phyloP scores from a whole-genome alignment of 1,284 basidiomycete genomes.

The Trametes versicolor region DNA sequence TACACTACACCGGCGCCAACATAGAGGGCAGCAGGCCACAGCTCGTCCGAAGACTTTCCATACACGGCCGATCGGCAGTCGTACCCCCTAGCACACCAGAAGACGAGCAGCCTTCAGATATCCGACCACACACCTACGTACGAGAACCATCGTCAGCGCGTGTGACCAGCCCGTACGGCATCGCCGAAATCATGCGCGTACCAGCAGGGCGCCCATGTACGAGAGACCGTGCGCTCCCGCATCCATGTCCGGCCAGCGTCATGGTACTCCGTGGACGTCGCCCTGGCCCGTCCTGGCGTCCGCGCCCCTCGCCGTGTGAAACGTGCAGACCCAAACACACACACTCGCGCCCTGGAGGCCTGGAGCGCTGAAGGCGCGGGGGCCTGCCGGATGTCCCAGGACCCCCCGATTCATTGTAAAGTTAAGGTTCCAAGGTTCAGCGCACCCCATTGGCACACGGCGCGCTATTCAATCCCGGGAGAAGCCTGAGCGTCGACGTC shows the following conservation, averaged over 20 bases:
- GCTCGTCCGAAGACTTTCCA: too few species aligned
- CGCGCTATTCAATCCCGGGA: not conserved
- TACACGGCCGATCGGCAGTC: too few species aligned
- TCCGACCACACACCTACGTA: not conserved
- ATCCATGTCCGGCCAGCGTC: too few species aligned
- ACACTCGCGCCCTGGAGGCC: too few species aligned
- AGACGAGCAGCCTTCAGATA: not conserved
- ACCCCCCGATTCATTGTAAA: conserved; percentile 17
- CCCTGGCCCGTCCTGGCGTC: too few species aligned
- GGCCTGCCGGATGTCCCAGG: not conserved
- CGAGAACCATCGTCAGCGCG: not conserved
- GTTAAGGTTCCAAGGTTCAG: conserved; percentile 15
- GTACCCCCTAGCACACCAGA: too few species aligned
- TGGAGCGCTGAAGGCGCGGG: not conserved
- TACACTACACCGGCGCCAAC: too few species aligned
- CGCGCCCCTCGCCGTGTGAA: too few species aligned
- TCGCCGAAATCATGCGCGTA: not conserved
- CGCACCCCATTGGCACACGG: not conserved
- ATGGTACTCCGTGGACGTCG: too few species aligned
- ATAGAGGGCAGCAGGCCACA: too few species aligned
- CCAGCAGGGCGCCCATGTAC: not conserved
- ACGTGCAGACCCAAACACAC: too few species aligned
- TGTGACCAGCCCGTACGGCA: not conserved
- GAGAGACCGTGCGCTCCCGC: too few species aligned
- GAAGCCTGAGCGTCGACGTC: not conserved